Percentiles rank a stretch among this genome's conserved stretches.
Evolutionary conservation across 306 rosid species (phyloP).

Genomic region (Astragalus glycyphyllos): DNA sequence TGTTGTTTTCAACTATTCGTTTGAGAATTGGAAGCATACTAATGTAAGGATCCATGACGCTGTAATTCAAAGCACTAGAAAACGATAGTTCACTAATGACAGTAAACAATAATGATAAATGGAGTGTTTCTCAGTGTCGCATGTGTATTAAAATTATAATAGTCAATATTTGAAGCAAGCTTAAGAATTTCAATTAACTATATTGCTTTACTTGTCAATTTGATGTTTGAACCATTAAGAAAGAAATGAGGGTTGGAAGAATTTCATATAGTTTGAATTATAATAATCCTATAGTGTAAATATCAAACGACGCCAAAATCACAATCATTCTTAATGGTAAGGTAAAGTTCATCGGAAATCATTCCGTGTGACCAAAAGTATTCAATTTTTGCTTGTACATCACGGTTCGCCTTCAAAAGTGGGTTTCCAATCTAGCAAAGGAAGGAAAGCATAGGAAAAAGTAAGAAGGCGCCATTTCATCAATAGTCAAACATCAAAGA

Average conservation of each 20-base stretch:
- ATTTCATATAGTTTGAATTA: too few relatives aligned
- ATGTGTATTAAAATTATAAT: neutral
- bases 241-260: too few relatives aligned
- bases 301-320: constrained; percentile 42
- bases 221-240: too few relatives aligned
- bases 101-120: neutral
- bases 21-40: constrained; percentile 79
- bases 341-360: constrained; percentile 87
- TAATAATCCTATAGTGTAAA: too few relatives aligned
- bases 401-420: constrained; percentile 76
- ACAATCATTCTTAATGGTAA: constrained; percentile 65
- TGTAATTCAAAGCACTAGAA: constrained; percentile 66
- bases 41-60: constrained; percentile 60
- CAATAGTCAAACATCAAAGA: neutral
- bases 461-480: neutral
- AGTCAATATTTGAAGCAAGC: too few relatives aligned
- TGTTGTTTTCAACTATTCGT: constrained; percentile 66
- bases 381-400: constrained; percentile 71
- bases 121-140: neutral
- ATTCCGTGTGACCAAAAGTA: constrained; percentile 93
- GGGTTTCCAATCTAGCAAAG: constrained; percentile 87
- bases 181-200: too few relatives aligned
- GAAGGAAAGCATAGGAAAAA: neutral
- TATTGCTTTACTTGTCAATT: too few relatives aligned
- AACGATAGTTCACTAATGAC: too few relatives aligned